These are phyloP conservation scores for Malus hybrid DNA, from an alignment of 331 rosid genomes.

Conservation along the genomic window DNA sequence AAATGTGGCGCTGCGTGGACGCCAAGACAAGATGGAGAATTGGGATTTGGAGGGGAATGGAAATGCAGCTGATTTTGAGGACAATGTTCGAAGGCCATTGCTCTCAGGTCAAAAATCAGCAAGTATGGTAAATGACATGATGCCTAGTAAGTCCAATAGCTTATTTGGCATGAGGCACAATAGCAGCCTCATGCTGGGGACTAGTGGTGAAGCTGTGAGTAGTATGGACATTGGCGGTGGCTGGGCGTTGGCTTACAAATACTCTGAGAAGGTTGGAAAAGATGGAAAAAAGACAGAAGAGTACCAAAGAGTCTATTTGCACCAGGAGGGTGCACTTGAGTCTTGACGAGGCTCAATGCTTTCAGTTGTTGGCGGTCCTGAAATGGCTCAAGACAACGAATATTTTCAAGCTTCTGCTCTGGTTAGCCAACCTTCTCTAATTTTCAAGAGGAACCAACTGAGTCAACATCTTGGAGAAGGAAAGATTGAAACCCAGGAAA, in stretches of 20 bases:
- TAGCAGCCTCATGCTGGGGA: conserved; percentile 3
- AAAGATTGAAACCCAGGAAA: conserved; percentile 7
- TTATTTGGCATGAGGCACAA: conserved; percentile 7
- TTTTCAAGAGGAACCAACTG: neutral
- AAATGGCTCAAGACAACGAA: neutral
- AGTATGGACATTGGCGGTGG: conserved; percentile 23
- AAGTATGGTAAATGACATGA: conserved; percentile 12
- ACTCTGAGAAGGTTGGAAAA: conserved; percentile 4
- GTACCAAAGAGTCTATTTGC: conserved; percentile 19
- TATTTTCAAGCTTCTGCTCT: conserved; percentile 21
- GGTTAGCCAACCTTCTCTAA: conserved; percentile 20
- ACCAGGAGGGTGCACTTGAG: conserved; percentile 8
- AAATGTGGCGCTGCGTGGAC: neutral
- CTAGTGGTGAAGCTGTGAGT: conserved; percentile 9
- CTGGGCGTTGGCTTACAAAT: conserved; percentile 21
- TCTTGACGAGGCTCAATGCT: conserved; percentile 10
- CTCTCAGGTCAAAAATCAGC: conserved; percentile 9
- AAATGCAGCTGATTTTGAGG: conserved; percentile 5
- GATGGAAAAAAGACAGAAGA: conserved; percentile 21
- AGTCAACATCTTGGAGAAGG: conserved; percentile 1
- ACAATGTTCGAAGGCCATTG: conserved; percentile 15
- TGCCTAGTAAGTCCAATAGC: conserved; percentile 2
- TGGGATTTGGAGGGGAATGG: conserved; percentile 18
- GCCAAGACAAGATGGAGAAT: neutral
- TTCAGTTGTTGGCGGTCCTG: conserved; percentile 8